Base-by-base conservation (phyloP, 2,329 filamentous ascomycete genomes). In the Diaporthe sp. region DNA sequence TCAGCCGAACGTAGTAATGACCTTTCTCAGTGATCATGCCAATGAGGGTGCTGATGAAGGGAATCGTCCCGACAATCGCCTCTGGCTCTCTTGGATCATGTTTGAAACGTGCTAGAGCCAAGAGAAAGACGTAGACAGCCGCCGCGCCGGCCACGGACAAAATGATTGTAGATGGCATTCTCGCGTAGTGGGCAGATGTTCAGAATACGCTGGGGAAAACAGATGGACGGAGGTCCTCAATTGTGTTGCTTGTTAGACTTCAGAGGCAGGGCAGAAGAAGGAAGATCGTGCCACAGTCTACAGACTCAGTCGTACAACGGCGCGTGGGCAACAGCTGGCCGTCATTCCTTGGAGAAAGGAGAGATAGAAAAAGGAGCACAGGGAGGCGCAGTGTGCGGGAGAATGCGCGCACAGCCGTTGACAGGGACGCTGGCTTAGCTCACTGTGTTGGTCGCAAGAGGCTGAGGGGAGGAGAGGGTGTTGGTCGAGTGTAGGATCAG, bases 81-180 rank as follows among this genome's bases (percentile, higher is more conserved):
- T 58, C 20, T 47, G 71, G 57, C 57, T 72, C 71, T 34, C 42
- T 61, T 51, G 71, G 55, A 25, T 72, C 39, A 25, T 72, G 71
- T n/a, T 31, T 72, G n/a, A 72, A 60, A 8, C 22, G 22, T 12
- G 71, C 71, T 15, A 72, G 42, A 49, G 71, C 57, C 44, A 31
- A 31, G 31, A 31, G 22, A 8, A 72, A 63, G 55, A 60, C 55
- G 17, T 72, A 72, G 5, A 60, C 49, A 17, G 71, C 57, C 34
- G n/a, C 55, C 8, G 47, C 55, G 44, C 39, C 39, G 15, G 22
- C 39, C 71, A 39, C 39, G n/a, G 37, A 63, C 37, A 25, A 28
- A 44, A 63, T 28, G 37, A 44, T 42, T 1, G 4, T 9, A 44
- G 58, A 63, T 44, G 58, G 37, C 22, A 63, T 63, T 63, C 3